Percentiles rank a stretch among this genome's conserved stretches.
Conservation (phyloP, 176 grass and related monocot genomes). For the Canna indica region DNA sequence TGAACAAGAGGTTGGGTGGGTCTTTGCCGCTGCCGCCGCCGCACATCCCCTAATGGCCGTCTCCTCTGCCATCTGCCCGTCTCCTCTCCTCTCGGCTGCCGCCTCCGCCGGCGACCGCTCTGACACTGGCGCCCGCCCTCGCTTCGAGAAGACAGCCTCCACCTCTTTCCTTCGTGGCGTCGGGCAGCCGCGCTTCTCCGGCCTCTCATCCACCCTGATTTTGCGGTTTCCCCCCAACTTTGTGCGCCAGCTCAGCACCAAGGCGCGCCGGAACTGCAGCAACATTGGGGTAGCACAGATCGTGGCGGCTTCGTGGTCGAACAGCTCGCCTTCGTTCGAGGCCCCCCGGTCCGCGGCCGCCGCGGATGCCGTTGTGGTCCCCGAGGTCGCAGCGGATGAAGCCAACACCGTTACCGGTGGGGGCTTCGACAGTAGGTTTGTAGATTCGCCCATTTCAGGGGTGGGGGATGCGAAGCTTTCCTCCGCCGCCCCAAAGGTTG, state of each 20-base stretch:
- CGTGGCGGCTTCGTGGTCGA: conserved; percentile 90
- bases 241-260: conserved; percentile 95
- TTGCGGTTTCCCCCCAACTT: conserved; percentile 88
- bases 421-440: conserved; percentile 35
- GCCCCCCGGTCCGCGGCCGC: conserved; percentile 32
- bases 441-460: conserved; percentile 37
- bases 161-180: conserved; percentile 8
- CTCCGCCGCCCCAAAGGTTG: conserved; percentile 3
- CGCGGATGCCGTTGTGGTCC: conserved; percentile 36
- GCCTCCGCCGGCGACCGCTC: background rate
- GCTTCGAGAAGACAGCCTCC: conserved; percentile 1
- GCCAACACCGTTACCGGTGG: conserved; percentile 44
- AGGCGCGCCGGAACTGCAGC: conserved; percentile 98
- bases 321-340: conserved; percentile 21
- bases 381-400: conserved; percentile 29
- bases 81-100: background rate
- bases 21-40: too few species aligned
- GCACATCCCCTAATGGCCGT: too few species aligned
- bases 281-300: conserved; percentile 99
- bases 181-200: conserved; percentile 4
- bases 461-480: background rate
- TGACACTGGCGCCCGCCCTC: conserved; percentile 13
- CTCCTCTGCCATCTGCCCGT: background rate
- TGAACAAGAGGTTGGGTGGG: too few species aligned
- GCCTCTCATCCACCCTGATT: conserved; percentile 18